Evolutionary conservation across 257 asterid genomes (phyloP).

Genomic region (Ilex aquifolium): DNA sequence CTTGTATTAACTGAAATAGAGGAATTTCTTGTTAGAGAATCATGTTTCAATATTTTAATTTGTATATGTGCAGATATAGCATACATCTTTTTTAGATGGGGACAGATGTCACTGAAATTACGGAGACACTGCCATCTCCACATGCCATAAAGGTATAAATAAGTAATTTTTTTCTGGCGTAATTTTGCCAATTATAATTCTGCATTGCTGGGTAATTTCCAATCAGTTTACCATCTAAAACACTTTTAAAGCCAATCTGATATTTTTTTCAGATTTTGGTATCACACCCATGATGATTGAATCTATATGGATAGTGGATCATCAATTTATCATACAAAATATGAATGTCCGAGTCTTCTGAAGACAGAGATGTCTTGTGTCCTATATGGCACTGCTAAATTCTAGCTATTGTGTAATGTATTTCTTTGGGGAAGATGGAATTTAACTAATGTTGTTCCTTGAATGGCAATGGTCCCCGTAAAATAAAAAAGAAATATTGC

Average conservation of each 20-base stretch:
- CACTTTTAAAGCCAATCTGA: not conserved
- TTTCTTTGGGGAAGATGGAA: not conserved
- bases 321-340: too few relatives aligned
- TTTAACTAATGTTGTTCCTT: not conserved
- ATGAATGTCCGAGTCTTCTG: too few relatives aligned
- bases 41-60: not conserved
- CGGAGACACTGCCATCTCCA: constrained; percentile 42
- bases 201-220: too few relatives aligned
- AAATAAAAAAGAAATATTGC: not conserved
- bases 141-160: constrained; percentile 53
- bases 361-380: too few relatives aligned
- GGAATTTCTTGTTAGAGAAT: constrained; percentile 1
- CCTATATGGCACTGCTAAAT: not conserved
- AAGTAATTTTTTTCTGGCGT: not conserved
- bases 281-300: too few relatives aligned
- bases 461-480: not conserved
- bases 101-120: constrained; percentile 35
- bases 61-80: constrained; percentile 9
- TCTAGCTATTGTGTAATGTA: not conserved
- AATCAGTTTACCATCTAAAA: not conserved
- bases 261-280: too few relatives aligned
- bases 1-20: too few relatives aligned
- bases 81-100: constrained; percentile 44
- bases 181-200: not conserved
- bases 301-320: too few relatives aligned